These are phyloP conservation scores for Saturnispora dispora DNA, from an alignment of 805 yeast genomes.

Conservation along the genomic window DNA sequence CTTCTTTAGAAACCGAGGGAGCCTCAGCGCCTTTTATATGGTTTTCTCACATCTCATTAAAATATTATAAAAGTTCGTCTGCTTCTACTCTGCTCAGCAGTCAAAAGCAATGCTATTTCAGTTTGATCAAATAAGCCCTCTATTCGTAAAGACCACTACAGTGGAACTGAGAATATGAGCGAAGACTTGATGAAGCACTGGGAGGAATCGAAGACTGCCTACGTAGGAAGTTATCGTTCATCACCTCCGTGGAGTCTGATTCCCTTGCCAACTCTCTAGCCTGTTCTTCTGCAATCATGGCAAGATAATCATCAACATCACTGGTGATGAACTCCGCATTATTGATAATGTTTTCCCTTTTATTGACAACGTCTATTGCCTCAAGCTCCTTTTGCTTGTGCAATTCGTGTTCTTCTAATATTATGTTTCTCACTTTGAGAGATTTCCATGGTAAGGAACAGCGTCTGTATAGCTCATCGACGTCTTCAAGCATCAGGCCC, in stretches of 20 bases:
- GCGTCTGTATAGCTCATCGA: slow-evolving; percentile 61
- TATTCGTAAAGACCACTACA: slow-evolving; percentile 3
- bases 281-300: slow-evolving; percentile 6
- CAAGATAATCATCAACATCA: slow-evolving; percentile 6
- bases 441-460: slow-evolving; percentile 51
- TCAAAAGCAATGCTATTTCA: background rate
- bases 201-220: background rate
- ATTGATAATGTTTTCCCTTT: background rate
- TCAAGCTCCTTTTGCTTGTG: background rate
- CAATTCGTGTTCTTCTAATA: background rate
- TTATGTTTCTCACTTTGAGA: slow-evolving; percentile 11
- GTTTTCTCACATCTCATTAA: background rate
- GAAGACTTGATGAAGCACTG: background rate
- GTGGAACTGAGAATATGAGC: background rate
- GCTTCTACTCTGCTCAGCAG: slow-evolving; percentile 2
- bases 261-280: background rate
- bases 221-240: background rate
- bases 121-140: background rate
- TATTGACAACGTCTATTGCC: background rate
- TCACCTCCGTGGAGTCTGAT: background rate
- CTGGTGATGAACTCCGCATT: background rate
- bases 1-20: background rate
- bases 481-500: slow-evolving; percentile 72
- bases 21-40: background rate
- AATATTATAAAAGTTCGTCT: background rate